Evolutionary conservation across 805 yeast genomes (phyloP), one percentile per base, ranked within the genome.

Genomic region (Candida nonsorbophila): DNA sequence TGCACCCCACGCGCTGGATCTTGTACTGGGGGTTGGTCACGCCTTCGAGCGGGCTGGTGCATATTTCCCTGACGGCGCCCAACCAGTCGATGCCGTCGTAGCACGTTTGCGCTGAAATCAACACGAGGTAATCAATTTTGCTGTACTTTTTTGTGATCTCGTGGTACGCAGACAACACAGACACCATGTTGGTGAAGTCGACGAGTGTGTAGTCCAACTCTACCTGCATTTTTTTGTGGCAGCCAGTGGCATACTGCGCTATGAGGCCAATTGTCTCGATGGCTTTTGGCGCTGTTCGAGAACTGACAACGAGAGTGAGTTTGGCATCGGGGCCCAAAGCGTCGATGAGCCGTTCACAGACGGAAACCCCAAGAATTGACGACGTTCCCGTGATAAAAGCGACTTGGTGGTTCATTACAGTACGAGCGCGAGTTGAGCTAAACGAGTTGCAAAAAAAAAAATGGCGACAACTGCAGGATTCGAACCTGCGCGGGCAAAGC

Each of bases 101-200:
- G 7, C 79, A 84, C 25, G 95, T 87, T 45, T 85, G 94, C 4
- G 95, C 94, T 6, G 97, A 87, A 58, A 87, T 90, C 35, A 87
- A 69, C 48, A 84, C 84, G 37, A 88, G 55, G 50, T 79, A 86
- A 55, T 92, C 88, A 20, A 92, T 69, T 24, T 76, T 72, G 5
- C 54, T 47, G 58, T 80, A 88, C 36, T 76, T 72, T 42, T 76
- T 72, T 36, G 58, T 56, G 36, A 92, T 55, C 32, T 86, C 95
- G 41, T 79, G 69, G 32, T 74, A 74, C 0, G 94, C 95, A 16
- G 72, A 69, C 16, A 84, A 59, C 9, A 88, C 73, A 1, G 95
- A 84, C 7, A 85, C 80, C 95, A 88, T 86, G 45, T 84, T 76
- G 8, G 88, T 72, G 52, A 90, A 87, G 51, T 92, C 97, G n/a